Percentiles rank a stretch among this genome's conserved stretches.
These are phyloP conservation scores for Carex myosuroides DNA, from an alignment of 176 grass and related monocot species.

Conservation along the genomic window DNA sequence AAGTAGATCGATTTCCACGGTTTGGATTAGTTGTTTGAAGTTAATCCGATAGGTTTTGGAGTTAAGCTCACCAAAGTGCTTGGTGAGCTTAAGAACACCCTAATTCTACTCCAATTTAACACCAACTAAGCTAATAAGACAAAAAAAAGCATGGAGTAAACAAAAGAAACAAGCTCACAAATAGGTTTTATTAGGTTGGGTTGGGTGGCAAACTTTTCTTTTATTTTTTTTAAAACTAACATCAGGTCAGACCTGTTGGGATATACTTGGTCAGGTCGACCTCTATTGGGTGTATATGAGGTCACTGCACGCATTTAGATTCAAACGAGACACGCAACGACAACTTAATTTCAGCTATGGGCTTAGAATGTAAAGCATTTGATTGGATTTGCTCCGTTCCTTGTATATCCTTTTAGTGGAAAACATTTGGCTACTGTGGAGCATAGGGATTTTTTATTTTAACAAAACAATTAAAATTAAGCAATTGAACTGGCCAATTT, in stretches of 20 bases:
- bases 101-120: background rate
- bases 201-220: background rate
- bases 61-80: too few relatives aligned
- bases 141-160: background rate
- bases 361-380: background rate
- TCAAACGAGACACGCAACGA: background rate
- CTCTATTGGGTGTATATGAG: background rate
- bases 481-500: background rate
- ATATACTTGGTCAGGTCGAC: background rate
- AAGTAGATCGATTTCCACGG: too few relatives aligned
- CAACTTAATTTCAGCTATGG: background rate
- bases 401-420: background rate
- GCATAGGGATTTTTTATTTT: background rate
- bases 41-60: too few relatives aligned
- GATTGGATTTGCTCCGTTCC: background rate
- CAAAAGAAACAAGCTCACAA: background rate
- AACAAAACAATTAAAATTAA: background rate
- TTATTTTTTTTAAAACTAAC: background rate
- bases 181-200: background rate
- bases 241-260: background rate
- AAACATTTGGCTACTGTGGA: background rate
- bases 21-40: too few relatives aligned
- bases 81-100: too few relatives aligned
- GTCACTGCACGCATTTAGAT: background rate
- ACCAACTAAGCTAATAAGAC: background rate